Evolutionary conservation across 192 early-diverging fungal genomes (phyloP), one percentile per base, ranked within the genome.

Genomic region (Rhizophagus clarus): DNA sequence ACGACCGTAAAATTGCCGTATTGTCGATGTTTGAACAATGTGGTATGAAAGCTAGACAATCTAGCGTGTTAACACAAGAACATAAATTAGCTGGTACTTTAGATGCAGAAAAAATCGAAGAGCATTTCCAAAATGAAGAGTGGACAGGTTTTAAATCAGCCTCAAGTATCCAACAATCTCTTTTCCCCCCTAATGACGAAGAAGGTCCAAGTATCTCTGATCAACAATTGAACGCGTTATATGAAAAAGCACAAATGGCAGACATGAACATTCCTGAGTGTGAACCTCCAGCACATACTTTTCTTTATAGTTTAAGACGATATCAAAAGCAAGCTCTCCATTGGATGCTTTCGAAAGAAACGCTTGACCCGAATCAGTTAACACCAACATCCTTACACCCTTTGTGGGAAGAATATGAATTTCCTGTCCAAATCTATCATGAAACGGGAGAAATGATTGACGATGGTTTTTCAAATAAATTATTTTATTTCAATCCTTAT

Each of bases 191-290:
- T 45, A 61, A 67, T 3, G 80, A 81, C 9, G 77, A 85, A 8
- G 84, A 84, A 7, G 74, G 81, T 5, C 85, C 86, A n/a, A 84
- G 86, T 63, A 85, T 90, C 0, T 81, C 87, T 0, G 88, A 90
- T 74, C 82, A 86, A 56, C 84, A 87, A 28, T 62, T 90, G 22
- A 86, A 90, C 75, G 80, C 83, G 3, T 74, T 90, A 17, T 90
- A 90, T 76, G 88, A 90, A 75, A 88, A 90, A 64, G 88, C 88
- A 8, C 88, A 90, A 26, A 77, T 81, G 34, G 83, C 85, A 71
- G 88, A 88, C 79, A 77, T 85, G 1, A 80, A 84, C 14, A 84
- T 90, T 62, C 74, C 66, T 24, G 82, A 84, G 28, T 86, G 84
- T 85, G 83, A 90, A 49, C 77, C 85, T 63, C 87, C 88, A 74